Percentiles rank a stretch among this genome's conserved stretches.
These are phyloP conservation scores for Rhynchospora tenuis DNA, from an alignment of 176 grass and related monocot genomes.

Conservation along the genomic window DNA sequence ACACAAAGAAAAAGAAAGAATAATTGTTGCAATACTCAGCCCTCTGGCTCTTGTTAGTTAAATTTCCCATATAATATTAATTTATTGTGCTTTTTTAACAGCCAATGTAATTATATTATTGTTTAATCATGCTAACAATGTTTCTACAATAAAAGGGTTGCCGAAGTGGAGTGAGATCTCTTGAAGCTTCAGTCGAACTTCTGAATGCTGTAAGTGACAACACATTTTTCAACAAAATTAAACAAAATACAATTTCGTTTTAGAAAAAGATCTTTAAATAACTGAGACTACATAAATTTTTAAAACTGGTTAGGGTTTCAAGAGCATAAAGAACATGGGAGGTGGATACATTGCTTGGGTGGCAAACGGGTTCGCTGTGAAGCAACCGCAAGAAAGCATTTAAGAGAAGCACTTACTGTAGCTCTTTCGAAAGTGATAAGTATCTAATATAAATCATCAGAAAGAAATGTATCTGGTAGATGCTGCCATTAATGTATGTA, in stretches of 20 bases:
- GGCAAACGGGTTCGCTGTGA: constrained; percentile 38
- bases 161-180: constrained; percentile 63
- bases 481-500: background rate
- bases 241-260: background rate
- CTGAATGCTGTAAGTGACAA: constrained; percentile 41
- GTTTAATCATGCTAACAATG: background rate
- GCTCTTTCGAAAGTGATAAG: background rate
- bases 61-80: background rate
- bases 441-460: background rate
- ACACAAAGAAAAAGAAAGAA: background rate
- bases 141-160: constrained; percentile 38
- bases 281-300: background rate
- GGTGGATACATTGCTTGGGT: constrained; percentile 51
- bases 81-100: background rate
- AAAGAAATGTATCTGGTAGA: background rate
- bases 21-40: background rate
- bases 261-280: background rate
- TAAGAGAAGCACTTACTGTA: background rate
- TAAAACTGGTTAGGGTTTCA: constrained; percentile 42
- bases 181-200: constrained; percentile 54
- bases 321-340: constrained; percentile 55
- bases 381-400: constrained; percentile 13
- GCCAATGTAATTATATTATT: background rate
- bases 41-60: background rate
- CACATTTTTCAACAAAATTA: background rate